Conservation (phyloP, 129 eudicot species). For the Lactuca saligna region DNA sequence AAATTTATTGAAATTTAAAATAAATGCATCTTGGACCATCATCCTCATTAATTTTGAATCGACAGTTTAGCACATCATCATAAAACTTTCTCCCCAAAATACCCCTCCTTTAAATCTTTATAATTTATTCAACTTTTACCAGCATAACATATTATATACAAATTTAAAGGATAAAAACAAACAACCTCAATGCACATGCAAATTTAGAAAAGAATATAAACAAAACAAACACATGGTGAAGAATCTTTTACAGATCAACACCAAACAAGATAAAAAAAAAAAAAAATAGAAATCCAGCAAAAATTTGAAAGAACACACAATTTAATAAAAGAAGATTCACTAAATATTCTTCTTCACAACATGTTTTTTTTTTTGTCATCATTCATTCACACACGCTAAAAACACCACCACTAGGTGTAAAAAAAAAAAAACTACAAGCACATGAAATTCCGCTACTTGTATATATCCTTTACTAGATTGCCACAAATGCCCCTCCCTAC, state of each 20-base stretch:
- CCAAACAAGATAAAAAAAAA: slow-evolving; percentile 23
- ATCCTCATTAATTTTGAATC: not conserved
- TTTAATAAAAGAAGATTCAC: slow-evolving; percentile 21
- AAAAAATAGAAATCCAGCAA: slow-evolving; percentile 8
- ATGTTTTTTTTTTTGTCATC: slow-evolving; percentile 27
- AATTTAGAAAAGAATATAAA: not conserved
- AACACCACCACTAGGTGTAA: slow-evolving; percentile 23
- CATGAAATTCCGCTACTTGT: not conserved
- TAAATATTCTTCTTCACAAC: slow-evolving; percentile 28
- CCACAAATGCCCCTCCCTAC: slow-evolving; percentile 31
- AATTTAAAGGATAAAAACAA: not conserved
- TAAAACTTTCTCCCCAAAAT: not conserved
- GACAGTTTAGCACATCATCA: not conserved
- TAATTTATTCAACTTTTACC: not conserved
- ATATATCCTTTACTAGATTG: no score
- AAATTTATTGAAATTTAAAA: not conserved
- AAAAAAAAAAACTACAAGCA: slow-evolving; percentile 17
- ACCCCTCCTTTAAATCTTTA: not conserved
- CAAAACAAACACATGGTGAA: slow-evolving; percentile 33
- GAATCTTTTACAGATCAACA: slow-evolving; percentile 38
- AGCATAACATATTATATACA: no score
- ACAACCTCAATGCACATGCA: not conserved
- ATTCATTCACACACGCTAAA: slow-evolving; percentile 22
- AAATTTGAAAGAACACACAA: slow-evolving; percentile 17
- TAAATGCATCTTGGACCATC: not conserved